Evolutionary conservation across 2,329 filamentous ascomycete genomes (phyloP), one percentile per base, ranked within the genome.

Genomic region (Xylaria sp.): DNA sequence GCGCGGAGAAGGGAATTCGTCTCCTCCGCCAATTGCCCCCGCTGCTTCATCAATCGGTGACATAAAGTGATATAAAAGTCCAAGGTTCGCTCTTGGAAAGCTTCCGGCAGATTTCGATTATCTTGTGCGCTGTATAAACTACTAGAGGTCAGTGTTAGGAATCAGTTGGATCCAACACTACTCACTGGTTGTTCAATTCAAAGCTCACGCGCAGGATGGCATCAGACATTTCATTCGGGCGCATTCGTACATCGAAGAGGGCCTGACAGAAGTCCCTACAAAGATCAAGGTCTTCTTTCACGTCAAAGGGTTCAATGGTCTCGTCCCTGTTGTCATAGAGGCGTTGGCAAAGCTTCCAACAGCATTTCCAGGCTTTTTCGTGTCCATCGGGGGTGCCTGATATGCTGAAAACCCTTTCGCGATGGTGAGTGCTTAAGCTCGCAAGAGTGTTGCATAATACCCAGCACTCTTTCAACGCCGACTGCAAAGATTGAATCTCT

Each of bases 51-150:
- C n/a, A 97, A 81, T 44, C 95, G 89, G 78, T 97, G 95, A 75
- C 95, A 97, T 2, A 98, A 79, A 0, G 95, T 97, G 72, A 97
- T 91, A 75, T 97, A 97, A 74, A 97, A 97, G 74, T 97, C 95
- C 63, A 98, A 79, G 0, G 95, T 97, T 65, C 94, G 86, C 79
- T 97, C 94, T 59, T 91, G 88, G 77, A 98, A 97, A 0, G 91
- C 89, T 74, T 96, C 92, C 0, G 94, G 95, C 3, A 97, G 83
- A 61, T 87, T 90, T 36, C 91, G 88, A 76, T 80, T 83, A 71
- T 97, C 93, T 74, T 97, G 93, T 0, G 93, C 94, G 76, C 95
- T 97, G 81, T 95, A 97, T 1, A 98, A 85, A 78, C 87, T 89
- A 62, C 36, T 22, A 1, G 1, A 20, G 17, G 67, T 71, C 53